phyloP scores from a whole-genome alignment of 192 early-diverging fungal species.

The Coemansia sp. region DNA sequence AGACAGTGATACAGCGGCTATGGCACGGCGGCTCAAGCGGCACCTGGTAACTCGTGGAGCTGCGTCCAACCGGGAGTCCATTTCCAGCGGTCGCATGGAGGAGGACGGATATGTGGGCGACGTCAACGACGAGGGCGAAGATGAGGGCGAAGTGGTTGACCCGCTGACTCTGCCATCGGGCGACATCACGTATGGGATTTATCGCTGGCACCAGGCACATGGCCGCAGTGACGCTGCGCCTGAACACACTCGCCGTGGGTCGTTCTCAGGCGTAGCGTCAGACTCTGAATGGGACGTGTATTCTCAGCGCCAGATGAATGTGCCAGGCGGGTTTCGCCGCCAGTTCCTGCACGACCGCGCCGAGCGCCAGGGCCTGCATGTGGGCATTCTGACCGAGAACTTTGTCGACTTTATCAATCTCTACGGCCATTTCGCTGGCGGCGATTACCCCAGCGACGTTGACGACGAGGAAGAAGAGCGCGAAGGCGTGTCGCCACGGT shows the following conservation, averaged over 20 bases:
- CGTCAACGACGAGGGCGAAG: conserved; percentile 12
- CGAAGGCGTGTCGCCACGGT: conserved; percentile 49
- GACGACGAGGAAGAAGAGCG: conserved; percentile 53
- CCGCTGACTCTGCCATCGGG: conserved; percentile 66
- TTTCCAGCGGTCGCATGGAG: conserved; percentile 32
- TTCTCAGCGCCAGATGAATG: conserved; percentile 56
- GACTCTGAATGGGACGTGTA: conserved; percentile 60
- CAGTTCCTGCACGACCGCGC: conserved; percentile 80
- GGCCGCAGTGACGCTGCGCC: conserved; percentile 15
- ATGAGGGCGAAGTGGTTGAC: conserved; percentile 30
- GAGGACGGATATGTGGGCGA: conserved; percentile 14
- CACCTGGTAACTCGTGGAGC: conserved; percentile 62
- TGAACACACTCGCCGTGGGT: conserved; percentile 23
- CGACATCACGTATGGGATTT: conserved; percentile 83
- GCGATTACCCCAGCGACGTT: conserved; percentile 81
- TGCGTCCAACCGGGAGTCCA: conserved; percentile 39
- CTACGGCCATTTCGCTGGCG: conserved; percentile 93
- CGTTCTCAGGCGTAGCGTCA: conserved; percentile 48
- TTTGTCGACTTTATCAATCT: conserved; percentile 93
- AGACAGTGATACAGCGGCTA: conserved; percentile 34
- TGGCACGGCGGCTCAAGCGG: conserved; percentile 67
- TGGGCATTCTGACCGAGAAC: conserved; percentile 77
- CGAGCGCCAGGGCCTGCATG: conserved; percentile 57
- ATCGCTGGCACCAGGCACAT: conserved; percentile 78
- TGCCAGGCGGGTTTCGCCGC: conserved; percentile 87